These are phyloP conservation scores for Boletus rubropictus DNA, from an alignment of 768 basidiomycete genomes.

Conservation along the genomic window DNA sequence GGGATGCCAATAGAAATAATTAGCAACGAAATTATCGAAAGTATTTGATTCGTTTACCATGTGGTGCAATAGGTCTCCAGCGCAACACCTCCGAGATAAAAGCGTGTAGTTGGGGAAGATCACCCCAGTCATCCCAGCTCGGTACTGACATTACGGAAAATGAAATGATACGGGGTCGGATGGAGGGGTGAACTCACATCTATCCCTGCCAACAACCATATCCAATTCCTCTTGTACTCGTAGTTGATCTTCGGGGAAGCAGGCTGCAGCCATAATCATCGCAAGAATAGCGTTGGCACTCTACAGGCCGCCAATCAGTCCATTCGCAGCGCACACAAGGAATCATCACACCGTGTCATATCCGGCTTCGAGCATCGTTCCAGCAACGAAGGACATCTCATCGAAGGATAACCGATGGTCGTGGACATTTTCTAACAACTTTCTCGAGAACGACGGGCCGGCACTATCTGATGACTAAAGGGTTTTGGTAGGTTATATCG, in stretches of 20 bases:
- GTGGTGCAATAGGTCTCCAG: conserved; percentile 33
- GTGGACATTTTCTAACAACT: conserved; percentile 43
- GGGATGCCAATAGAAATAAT: conserved; percentile 35
- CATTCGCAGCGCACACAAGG: fast-evolving
- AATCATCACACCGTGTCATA: conserved; percentile 41
- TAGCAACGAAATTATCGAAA: too few relatives aligned
- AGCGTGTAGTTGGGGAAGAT: conserved; percentile 33
- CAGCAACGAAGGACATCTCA: conserved; percentile 55
- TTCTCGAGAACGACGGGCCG: conserved; percentile 42
- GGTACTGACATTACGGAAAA: conserved; percentile 27
- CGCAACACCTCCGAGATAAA: conserved; percentile 35
- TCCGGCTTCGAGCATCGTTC: conserved; percentile 57
- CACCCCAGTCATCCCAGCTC: conserved; percentile 29
- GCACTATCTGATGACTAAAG: conserved; percentile 10
- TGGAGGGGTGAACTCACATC: conserved; percentile 11
- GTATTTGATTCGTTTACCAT: conserved; percentile 12
- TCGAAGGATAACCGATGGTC: conserved; percentile 44
- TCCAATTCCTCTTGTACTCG: conserved; percentile 53
- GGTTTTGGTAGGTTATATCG: background rate
- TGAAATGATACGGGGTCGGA: background rate
- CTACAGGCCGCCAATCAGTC: conserved; percentile 4
- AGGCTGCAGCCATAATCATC: conserved; percentile 49
- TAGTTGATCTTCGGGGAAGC: conserved; percentile 45
- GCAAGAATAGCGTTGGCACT: conserved; percentile 48
- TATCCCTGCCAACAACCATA: conserved; percentile 38